Evolutionary conservation across 352 stramenopile genomes (phyloP).

Genomic region (Pythium brassicae): DNA sequence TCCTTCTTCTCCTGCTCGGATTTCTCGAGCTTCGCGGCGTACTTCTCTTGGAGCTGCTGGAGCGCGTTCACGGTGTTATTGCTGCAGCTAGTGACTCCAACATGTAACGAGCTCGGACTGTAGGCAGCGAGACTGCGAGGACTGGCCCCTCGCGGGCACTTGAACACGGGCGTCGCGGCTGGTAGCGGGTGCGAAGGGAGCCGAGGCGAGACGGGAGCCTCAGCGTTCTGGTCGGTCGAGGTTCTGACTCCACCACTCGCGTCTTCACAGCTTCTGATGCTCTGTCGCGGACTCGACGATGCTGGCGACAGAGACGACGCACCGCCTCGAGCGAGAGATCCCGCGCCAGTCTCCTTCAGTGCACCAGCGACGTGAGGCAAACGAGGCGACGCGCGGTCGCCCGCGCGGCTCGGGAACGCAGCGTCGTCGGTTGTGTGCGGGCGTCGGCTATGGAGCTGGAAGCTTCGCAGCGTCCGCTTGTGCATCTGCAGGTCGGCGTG

Average conservation of each 20-base stretch:
- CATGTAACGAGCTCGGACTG: neutral
- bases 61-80: constrained; percentile 1
- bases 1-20: constrained; percentile 51
- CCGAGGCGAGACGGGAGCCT: neutral
- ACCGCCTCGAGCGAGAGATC: neutral
- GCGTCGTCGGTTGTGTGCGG: constrained; percentile 1
- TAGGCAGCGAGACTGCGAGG: neutral
- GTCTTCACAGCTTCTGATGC: neutral
- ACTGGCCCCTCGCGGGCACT: neutral
- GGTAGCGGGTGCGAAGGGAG: constrained; percentile 1
- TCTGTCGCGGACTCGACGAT: neutral
- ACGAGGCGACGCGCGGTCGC: neutral
- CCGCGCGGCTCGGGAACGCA: neutral
- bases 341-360: neutral
- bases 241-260: neutral
- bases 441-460: constrained; percentile 13
- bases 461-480: constrained; percentile 40
- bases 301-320: neutral
- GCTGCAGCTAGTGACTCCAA: neutral
- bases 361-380: constrained; percentile 2
- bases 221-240: neutral
- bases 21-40: constrained; percentile 29
- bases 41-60: constrained; percentile 23
- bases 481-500: constrained; percentile 37
- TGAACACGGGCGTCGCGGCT: neutral